Evolutionary conservation across 345 rosid species (phyloP).

Genomic region (Pistacia vera): DNA sequence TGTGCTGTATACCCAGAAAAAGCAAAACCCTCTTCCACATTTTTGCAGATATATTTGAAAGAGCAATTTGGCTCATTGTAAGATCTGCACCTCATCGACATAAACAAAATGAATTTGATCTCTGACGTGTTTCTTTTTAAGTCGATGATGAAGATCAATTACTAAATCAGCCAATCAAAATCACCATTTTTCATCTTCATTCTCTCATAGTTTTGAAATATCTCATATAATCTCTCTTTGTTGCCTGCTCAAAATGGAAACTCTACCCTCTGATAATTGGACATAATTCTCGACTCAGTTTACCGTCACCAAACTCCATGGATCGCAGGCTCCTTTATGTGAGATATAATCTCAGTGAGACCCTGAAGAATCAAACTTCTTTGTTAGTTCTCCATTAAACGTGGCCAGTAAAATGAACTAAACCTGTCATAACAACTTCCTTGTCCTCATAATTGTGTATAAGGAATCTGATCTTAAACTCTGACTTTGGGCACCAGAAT

Average conservation of each 20-base stretch:
- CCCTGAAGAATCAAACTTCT: constrained; percentile 47
- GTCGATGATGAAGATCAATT: constrained; percentile 49
- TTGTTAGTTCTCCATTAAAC: constrained; percentile 33
- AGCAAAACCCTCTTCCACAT: too few relatives aligned
- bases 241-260: constrained; percentile 32
- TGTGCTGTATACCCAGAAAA: constrained; percentile 41
- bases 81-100: constrained; percentile 73
- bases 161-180: constrained; percentile 68
- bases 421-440: constrained; percentile 53
- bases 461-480: constrained; percentile 26
- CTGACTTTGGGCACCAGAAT: constrained; percentile 19
- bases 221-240: constrained; percentile 41
- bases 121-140: constrained; percentile 29
- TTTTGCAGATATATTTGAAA: too few relatives aligned
- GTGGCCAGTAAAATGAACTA: constrained; percentile 53
- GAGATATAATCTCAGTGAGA: constrained; percentile 59
- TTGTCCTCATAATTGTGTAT: constrained; percentile 38
- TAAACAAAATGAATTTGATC: constrained; percentile 51
- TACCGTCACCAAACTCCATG: constrained; percentile 28
- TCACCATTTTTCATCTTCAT: constrained; percentile 44
- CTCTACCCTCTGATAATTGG: constrained; percentile 33
- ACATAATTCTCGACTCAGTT: constrained; percentile 39
- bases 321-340: constrained; percentile 46
- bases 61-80: constrained; percentile 53
- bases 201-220: constrained; percentile 47